Percentiles rank a stretch among this genome's conserved stretches.
Evolutionary conservation across 1,284 basidiomycete species (phyloP).

Genomic region (Coniophora puteana): DNA sequence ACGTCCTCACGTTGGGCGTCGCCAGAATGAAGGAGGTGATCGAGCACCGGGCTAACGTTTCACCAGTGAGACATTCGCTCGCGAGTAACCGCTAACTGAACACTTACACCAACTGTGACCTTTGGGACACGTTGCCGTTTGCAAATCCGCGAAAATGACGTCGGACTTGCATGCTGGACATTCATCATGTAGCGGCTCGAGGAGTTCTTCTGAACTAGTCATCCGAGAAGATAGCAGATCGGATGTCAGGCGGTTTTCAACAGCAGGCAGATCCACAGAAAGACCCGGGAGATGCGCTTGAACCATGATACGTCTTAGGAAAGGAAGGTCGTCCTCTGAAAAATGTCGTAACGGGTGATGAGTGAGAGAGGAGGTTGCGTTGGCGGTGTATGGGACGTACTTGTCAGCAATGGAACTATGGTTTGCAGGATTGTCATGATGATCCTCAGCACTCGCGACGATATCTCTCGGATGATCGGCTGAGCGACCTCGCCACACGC

Average conservation of each 20-base stretch:
- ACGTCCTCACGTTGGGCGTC: constrained; percentile 64
- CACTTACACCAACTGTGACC: constrained; percentile 66
- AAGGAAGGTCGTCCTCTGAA: constrained; percentile 53
- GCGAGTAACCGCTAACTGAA: constrained; percentile 18
- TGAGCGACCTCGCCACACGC: constrained; percentile 50
- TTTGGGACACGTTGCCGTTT: constrained; percentile 55
- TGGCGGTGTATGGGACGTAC: constrained; percentile 33
- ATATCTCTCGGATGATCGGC: constrained; percentile 45
- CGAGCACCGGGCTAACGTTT: constrained; percentile 57
- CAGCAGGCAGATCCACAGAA: constrained; percentile 40
- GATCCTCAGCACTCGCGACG: constrained; percentile 48
- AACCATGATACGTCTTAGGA: constrained; percentile 50
- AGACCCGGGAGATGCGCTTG: constrained; percentile 50
- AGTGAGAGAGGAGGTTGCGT: constrained; percentile 9
- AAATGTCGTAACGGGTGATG: constrained; percentile 9
- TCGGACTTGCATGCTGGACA: constrained; percentile 67
- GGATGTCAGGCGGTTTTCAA: too few species aligned
- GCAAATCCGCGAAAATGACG: constrained; percentile 54
- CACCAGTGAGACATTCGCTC: constrained; percentile 14
- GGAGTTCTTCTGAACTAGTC: too few species aligned
- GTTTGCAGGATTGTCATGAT: constrained; percentile 55
- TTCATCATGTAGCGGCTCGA: constrained; percentile 42
- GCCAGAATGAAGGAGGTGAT: constrained; percentile 69
- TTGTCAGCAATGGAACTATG: constrained; percentile 37
- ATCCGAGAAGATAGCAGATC: too few species aligned